Conservation (phyloP, 768 basidiomycete genomes). For the Collybia mongolica region DNA sequence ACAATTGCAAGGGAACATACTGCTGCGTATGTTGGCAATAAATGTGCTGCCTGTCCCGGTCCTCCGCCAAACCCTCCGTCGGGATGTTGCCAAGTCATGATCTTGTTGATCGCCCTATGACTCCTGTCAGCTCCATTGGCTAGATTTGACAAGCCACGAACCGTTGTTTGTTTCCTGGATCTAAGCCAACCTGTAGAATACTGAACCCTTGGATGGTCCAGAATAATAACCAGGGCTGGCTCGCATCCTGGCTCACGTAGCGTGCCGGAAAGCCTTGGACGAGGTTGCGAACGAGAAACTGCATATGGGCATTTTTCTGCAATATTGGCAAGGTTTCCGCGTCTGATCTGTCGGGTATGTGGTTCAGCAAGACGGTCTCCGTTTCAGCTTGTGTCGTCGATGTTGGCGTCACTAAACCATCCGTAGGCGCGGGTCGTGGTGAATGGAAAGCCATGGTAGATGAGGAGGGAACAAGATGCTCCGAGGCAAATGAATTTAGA, state of each 20-base stretch:
- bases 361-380: conserved; percentile 59
- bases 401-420: conserved; percentile 63
- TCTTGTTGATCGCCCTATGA: conserved; percentile 72
- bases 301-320: conserved; percentile 65
- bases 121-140: neutral
- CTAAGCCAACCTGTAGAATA: conserved; percentile 72
- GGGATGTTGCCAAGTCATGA: conserved; percentile 80
- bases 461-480: conserved; percentile 4
- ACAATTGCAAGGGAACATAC: conserved; percentile 83
- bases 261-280: conserved; percentile 77
- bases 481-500: no score
- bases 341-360: conserved; percentile 35
- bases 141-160: conserved; percentile 26
- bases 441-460: conserved; percentile 13
- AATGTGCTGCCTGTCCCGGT: conserved; percentile 82
- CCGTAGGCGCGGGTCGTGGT: conserved; percentile 41
- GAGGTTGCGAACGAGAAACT: conserved; percentile 71
- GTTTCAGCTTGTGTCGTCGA: conserved; percentile 63
- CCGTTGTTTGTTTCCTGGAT: conserved; percentile 77
- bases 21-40: conserved; percentile 88
- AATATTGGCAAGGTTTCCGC: conserved; percentile 34
- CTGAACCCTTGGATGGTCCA: conserved; percentile 90
- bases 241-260: conserved; percentile 87
- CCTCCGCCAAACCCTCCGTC: conserved; percentile 93
- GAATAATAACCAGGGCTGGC: conserved; percentile 93